Evolutionary conservation across 768 basidiomycete species (phyloP).

Genomic region (Lanmaoa pseudosensibilis): DNA sequence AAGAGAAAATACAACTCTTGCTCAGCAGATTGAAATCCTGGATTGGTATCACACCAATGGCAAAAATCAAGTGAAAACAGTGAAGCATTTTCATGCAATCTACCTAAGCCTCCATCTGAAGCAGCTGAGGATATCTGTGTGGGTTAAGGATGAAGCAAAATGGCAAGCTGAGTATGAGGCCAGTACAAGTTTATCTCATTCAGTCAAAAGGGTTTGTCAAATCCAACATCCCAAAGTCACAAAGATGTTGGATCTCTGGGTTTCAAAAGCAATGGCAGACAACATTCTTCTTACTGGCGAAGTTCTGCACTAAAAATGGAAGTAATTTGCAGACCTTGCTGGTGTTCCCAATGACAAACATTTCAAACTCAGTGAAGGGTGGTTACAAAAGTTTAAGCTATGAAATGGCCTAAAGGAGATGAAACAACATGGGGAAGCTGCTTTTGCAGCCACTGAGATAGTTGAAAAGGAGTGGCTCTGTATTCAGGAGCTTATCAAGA

Average conservation of each 20-base stretch:
- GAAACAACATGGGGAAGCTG: slow-evolving; percentile 35
- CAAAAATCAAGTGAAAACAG: slow-evolving; percentile 30
- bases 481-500: slow-evolving; percentile 27
- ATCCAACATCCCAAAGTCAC: slow-evolving; percentile 35
- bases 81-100: slow-evolving; percentile 29
- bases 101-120: slow-evolving; percentile 37
- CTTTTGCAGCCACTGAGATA: slow-evolving; percentile 21
- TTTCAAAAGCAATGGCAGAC: slow-evolving; percentile 29
- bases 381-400: background rate
- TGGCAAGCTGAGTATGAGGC: background rate
- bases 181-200: slow-evolving; percentile 9
- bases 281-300: background rate
- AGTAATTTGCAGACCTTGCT: slow-evolving; percentile 11
- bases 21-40: background rate
- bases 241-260: slow-evolving; percentile 39
- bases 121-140: slow-evolving; percentile 32
- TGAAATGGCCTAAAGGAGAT: background rate
- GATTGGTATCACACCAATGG: slow-evolving; percentile 23
- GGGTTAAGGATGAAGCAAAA: slow-evolving; percentile 29
- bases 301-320: slow-evolving; percentile 38
- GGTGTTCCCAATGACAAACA: background rate
- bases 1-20: background rate
- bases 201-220: slow-evolving; percentile 13
- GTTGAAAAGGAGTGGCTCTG: slow-evolving; percentile 29
- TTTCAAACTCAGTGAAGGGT: background rate